A percentile compares a stretch with the other conserved stretches of the same genome.
phyloP scores from a whole-genome alignment of 768 basidiomycete genomes.

The Lyophyllum semitale region DNA sequence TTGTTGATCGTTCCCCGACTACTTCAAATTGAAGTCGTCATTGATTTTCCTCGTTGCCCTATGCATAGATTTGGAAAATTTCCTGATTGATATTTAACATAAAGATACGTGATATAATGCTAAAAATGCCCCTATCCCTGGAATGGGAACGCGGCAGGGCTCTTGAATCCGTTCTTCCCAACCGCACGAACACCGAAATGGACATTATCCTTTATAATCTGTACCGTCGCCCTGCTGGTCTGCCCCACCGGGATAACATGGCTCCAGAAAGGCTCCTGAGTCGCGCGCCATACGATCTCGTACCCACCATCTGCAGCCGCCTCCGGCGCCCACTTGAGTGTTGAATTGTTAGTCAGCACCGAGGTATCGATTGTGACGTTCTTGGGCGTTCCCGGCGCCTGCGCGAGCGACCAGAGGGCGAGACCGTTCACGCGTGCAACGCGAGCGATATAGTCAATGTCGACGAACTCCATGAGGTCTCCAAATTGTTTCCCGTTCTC shows the following conservation, averaged over 20 bases:
- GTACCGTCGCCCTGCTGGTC: slow-evolving; percentile 39
- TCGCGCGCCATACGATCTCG: slow-evolving; percentile 54
- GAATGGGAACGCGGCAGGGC: slow-evolving; percentile 47
- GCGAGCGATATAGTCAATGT: slow-evolving; percentile 52
- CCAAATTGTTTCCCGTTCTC: slow-evolving; percentile 55
- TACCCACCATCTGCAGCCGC: slow-evolving; percentile 42
- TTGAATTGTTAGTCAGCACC: slow-evolving; percentile 57
- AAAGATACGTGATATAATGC: background rate
- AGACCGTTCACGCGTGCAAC: slow-evolving; percentile 56
- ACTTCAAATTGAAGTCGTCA: no score
- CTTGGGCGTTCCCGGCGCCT: slow-evolving; percentile 55
- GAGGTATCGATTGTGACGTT: slow-evolving; percentile 46
- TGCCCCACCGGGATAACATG: slow-evolving; percentile 50
- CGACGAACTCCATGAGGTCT: slow-evolving; percentile 53
- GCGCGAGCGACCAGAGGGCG: slow-evolving; percentile 54
- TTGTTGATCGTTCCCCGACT: background rate
- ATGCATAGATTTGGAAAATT: no score
- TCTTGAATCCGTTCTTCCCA: slow-evolving; percentile 52
- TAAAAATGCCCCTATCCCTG: background rate
- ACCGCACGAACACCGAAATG: slow-evolving; percentile 51
- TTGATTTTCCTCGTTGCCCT: background rate
- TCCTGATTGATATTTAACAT: background rate
- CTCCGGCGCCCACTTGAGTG: slow-evolving; percentile 47
- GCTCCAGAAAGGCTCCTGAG: slow-evolving; percentile 48
- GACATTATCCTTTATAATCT: slow-evolving; percentile 53